These are phyloP conservation scores for Candida neerlandica DNA, from an alignment of 1,139 yeast species.

Conservation along the genomic window DNA sequence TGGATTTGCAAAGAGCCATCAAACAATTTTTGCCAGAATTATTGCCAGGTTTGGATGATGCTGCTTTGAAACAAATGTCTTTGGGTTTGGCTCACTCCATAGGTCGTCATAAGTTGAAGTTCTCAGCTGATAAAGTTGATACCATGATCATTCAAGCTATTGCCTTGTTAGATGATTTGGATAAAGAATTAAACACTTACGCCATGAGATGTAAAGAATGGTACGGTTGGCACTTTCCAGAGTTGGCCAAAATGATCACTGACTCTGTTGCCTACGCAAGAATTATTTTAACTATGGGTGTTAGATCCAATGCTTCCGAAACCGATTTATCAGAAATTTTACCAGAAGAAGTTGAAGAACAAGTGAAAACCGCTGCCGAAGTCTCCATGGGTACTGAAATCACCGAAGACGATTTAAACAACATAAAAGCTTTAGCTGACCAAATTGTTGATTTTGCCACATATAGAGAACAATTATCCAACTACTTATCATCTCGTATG, in stretches of 20 bases:
- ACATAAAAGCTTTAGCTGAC: constrained; percentile 88
- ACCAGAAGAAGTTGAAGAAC: constrained; percentile 89
- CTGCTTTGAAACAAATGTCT: constrained; percentile 89
- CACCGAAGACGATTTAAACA: constrained; percentile 89
- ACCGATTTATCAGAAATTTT: constrained; percentile 88
- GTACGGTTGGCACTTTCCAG: constrained; percentile 99
- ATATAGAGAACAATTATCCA: constrained; percentile 85
- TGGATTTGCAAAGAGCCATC: constrained; percentile 93
- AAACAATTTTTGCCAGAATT: constrained; percentile 92
- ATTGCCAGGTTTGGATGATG: constrained; percentile 88
- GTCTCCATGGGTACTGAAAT: constrained; percentile 99
- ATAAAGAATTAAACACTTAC: constrained; percentile 95
- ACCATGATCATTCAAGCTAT: constrained; percentile 99
- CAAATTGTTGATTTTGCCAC: constrained; percentile 93
- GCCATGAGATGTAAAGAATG: constrained; percentile 99
- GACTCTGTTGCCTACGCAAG: constrained; percentile 95
- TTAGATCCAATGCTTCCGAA: constrained; percentile 87
- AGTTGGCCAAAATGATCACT: constrained; percentile 90
- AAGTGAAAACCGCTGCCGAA: constrained; percentile 84
- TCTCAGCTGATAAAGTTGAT: constrained; percentile 96
- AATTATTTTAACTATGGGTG: constrained; percentile 91
- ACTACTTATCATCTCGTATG: constrained; percentile 93
- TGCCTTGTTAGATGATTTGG: constrained; percentile 94
- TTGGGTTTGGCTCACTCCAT: constrained; percentile 96
- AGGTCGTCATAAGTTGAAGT: constrained; percentile 96